Base-by-base conservation (phyloP, 768 basidiomycete genomes). In the Sporobolomyces roseus region DNA sequence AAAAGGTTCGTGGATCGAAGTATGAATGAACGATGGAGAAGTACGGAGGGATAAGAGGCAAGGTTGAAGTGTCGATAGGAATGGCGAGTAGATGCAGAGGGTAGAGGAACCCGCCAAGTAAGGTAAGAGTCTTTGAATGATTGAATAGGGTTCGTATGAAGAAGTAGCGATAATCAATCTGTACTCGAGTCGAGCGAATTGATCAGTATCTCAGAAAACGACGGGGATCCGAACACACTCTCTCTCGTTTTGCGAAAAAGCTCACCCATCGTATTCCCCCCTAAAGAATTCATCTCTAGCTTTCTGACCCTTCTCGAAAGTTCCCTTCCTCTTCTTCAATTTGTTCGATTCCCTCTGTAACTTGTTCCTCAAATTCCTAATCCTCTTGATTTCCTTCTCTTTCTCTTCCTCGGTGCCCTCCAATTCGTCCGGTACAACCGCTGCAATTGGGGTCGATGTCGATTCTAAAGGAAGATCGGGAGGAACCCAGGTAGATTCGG, bases 251-350 rank as follows among this genome's bases (percentile, higher is more conserved):
- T 17, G 38, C 38, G 38, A 41, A 9, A 41, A 43, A 12, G 76
- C 85, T 73, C 71, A 92, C 89, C 87, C 88, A 65, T 98, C 93
- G 78, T 92, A 99, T 74, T 87, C 89, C 27, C 93, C 94, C 2
- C 80, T 78, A 75, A 93, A 92, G 6, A 93, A 81, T 60, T 94
- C 93, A 63, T 89, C 85, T 38, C 93, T 83, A 25, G 85, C 85
- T 48, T 78, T 81, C 62, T 81, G 80, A 14, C 96, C 79, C 38
- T 83, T 77, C 43, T 88, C 85, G 6, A 84, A 81, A n/a, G 85
- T 84, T 6, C 81, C 82, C 77, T 88, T 91, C 50, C 93, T 86
- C 38, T 45, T 41, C 27, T 29, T 27, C 29, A 58, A 10, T 78
- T 91, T 93, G 74, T 85, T 85, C 25, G 90, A 78, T 33, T 75